These are phyloP conservation scores for Endogone sp. DNA, from an alignment of 192 early-diverging fungal species.

Conservation along the genomic window DNA sequence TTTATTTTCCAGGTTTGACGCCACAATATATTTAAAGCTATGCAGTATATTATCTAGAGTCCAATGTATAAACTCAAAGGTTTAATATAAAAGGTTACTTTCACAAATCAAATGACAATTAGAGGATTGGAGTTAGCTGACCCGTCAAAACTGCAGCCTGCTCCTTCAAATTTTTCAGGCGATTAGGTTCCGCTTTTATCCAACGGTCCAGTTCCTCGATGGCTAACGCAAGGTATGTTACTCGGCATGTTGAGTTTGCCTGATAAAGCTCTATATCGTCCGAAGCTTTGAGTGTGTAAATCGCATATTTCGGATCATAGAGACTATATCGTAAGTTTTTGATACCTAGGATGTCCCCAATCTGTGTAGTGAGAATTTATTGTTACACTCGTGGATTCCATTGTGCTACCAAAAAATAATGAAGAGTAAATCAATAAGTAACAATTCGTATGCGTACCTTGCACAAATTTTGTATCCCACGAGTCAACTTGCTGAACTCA, in stretches of 20 bases:
- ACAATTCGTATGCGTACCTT: constrained; percentile 2
- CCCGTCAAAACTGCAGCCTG: background rate
- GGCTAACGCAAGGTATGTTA: background rate
- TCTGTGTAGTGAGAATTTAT: background rate
- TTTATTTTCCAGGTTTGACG: no score
- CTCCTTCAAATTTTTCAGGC: background rate
- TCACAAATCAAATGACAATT: no score
- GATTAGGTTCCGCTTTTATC: background rate
- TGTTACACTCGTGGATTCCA: background rate
- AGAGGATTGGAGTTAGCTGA: background rate
- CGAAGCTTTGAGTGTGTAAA: constrained; percentile 13
- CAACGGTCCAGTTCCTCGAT: background rate
- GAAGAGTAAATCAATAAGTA: background rate
- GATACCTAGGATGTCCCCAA: constrained; percentile 12
- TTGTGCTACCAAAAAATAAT: background rate
- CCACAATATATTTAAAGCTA: no score
- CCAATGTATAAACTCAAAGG: no score
- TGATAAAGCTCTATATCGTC: constrained; percentile 18
- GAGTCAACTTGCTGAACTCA: background rate
- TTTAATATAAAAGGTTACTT: no score
- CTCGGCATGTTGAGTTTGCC: background rate
- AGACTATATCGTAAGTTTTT: constrained; percentile 16
- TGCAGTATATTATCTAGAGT: no score
- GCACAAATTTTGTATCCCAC: background rate
- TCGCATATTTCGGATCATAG: constrained; percentile 23